Evolutionary conservation across 2,329 filamentous ascomycete species (phyloP), one percentile per base, ranked within the genome.

Genomic region (Aureobasidium vineae): DNA sequence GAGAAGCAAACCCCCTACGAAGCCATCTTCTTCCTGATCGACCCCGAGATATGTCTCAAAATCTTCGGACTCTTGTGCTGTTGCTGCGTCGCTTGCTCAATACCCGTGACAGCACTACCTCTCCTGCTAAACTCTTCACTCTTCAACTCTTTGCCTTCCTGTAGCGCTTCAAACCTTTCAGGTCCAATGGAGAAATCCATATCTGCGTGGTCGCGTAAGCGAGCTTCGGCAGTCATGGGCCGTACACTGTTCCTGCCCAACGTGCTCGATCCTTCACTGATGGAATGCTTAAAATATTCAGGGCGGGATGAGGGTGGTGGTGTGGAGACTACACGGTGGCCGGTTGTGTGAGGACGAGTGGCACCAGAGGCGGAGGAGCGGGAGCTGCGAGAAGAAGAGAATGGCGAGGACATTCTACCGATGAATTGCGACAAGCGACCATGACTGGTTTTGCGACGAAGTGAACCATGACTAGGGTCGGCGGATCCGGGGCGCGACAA

Each of bases 1-100:
- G 10, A 36, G 10, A 36, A 36, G 1, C 31, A 33, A 33, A 6
- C 21, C 23, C 16, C 5, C 23, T 43, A 31, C 26, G 43, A 63
- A 49, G 28, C 21, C 59, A 52, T 50, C 33, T 63, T 63, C 59
- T 28, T 63, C 45, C 59, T 50, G 21, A 63, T 63, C 2, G 45
- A 50, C 15, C 59, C 59, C 13, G 59, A 63, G 15, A 63, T 50
- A 28, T 63, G 43, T 11, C 59, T 40, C 31, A 63, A 8, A 6
- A 63, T 41, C 31, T 45, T 40, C 11, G 59, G 43, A 31, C 43
- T 63, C n/a, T 52, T 63, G 15, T 50, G 43, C 31, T 50, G 57
- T 13, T 19, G 3, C 33, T 36, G n/a, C 6, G 11, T 15, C 28
- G 59, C 33, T 5, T 52, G 59, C 21, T 50, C 45, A n/a, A 11